A percentile compares a stretch with the other conserved stretches of the same genome.
phyloP scores from a whole-genome alignment of 202 grass and related monocot species.

The Zoysia matrella region DNA sequence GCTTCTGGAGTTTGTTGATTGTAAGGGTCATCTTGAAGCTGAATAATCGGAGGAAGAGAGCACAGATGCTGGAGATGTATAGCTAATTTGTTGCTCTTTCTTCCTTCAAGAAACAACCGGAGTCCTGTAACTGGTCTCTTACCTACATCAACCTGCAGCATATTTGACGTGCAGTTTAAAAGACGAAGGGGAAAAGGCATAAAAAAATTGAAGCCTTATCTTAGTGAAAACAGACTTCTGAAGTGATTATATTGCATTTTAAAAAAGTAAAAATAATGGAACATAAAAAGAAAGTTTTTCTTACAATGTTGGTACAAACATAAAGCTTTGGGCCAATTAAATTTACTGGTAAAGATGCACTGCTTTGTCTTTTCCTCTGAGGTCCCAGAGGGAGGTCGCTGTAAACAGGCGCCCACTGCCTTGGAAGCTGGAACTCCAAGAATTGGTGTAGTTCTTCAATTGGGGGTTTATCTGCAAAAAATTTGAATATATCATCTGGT shows the following conservation, averaged over 20 bases:
- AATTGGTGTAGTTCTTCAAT: conserved; percentile 93
- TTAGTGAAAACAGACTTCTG: conserved; percentile 12
- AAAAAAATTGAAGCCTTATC: background rate
- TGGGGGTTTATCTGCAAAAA: conserved; percentile 82
- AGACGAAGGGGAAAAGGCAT: background rate
- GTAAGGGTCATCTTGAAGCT: conserved; percentile 67
- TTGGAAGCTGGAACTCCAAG: conserved; percentile 95
- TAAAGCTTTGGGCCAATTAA: conserved; percentile 94
- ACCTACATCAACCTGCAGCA: conserved; percentile 85
- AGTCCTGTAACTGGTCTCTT: conserved; percentile 84
- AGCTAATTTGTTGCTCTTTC: conserved; percentile 88
- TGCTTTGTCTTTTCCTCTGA: conserved; percentile 81
- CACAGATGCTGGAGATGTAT: conserved; percentile 94
- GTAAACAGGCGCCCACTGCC: conserved; percentile 97
- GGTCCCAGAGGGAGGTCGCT: conserved; percentile 86
- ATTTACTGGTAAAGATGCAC: conserved; percentile 83
- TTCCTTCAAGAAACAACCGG: conserved; percentile 90
- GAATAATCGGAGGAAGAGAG: conserved; percentile 86
- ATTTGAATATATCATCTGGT: conserved; percentile 32
- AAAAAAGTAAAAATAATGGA: conserved; percentile 5
- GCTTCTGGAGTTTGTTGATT: conserved; percentile 51
- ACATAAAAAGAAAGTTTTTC: background rate
- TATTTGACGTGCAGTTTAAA: conserved; percentile 8
- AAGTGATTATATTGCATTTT: background rate
- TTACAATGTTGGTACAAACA: conserved; percentile 91